Base-by-base conservation (phyloP, 1,139 yeast genomes). In the Pichia norvegensis region DNA sequence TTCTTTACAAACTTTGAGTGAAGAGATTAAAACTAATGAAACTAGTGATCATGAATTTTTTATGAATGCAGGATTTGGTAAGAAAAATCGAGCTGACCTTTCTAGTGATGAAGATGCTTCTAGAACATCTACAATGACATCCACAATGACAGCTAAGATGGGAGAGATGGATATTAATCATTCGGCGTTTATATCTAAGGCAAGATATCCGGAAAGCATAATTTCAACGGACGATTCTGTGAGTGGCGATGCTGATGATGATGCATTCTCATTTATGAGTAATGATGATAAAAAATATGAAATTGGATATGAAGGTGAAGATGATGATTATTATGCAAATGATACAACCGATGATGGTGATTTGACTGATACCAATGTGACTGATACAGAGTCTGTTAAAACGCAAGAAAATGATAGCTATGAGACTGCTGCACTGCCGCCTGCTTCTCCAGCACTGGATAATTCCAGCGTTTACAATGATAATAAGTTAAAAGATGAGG, bases 201-300 rank as follows among this genome's bases (percentile, higher is more conserved):
- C 52, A 17, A 40, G 46, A 17, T 44, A 52, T 38, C 41, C 46
- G 4, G 44, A 48, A 11, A 43, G 50, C 40, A 44, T 49, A n/a
- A 42, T 47, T 37, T 46, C 49, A 4, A 35, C 43, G 23, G 45
- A 42, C 31, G 46, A 43, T 17, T 16, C 20, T 33, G 20, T 8
- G 9, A 20, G 36, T 33, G 44, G 41, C 25, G 53, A 49, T 29
- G 48, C 54, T 23, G 50, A 48, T 29, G 59, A 55, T 41, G 50
- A 52, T 36, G 44, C 43, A 19, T 55, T 49, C 31, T 57, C 61
- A 2, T 57, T 53, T 35, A 33, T 46, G 27, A 52, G 48, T 4
- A 50, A 54, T 41, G 60, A 57, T 41, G 60, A 55, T 40, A 44
- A 49, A 20, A 36, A 46, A 21, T 50, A 47, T 33, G 50, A 46